These are phyloP conservation scores for Lichtheimia corymbifera DNA, from an alignment of 371 early-diverging fungal genomes.

Conservation along the genomic window DNA sequence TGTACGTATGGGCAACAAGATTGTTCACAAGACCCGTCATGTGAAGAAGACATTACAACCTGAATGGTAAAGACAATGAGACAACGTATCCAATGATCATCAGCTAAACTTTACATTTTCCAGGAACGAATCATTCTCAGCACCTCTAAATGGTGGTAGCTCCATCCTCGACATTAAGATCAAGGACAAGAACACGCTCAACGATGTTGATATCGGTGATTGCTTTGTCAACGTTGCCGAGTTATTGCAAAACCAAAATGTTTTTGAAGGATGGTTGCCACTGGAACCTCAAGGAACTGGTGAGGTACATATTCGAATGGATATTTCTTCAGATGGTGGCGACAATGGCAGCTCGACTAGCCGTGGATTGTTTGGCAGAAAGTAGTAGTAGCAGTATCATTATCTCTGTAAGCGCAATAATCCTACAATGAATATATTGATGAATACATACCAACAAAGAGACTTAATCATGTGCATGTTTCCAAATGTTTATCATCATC, in stretches of 20 bases:
- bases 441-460: no score
- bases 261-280: slow-evolving; percentile 50
- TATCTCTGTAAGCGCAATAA: no score
- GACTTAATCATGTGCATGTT: no score
- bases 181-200: slow-evolving; percentile 72
- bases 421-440: no score
- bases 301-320: slow-evolving; percentile 42
- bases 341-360: background rate
- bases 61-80: slow-evolving; percentile 40
- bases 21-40: slow-evolving; percentile 73
- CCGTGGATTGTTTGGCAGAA: slow-evolving; percentile 2
- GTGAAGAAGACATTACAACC: slow-evolving; percentile 80
- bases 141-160: slow-evolving; percentile 31
- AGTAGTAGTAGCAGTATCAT: background rate
- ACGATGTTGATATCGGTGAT: slow-evolving; percentile 73
- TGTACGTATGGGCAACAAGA: slow-evolving; percentile 61
- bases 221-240: slow-evolving; percentile 52
- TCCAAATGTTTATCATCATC: no score
- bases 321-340: slow-evolving; percentile 5
- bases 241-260: slow-evolving; percentile 33
- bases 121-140: slow-evolving; percentile 30
- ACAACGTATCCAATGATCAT: no score
- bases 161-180: slow-evolving; percentile 57
- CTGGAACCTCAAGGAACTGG: slow-evolving; percentile 44
- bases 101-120: background rate